Evolutionary conservation across 345 rosid genomes (phyloP).

Genomic region (Citrus unshiu): DNA sequence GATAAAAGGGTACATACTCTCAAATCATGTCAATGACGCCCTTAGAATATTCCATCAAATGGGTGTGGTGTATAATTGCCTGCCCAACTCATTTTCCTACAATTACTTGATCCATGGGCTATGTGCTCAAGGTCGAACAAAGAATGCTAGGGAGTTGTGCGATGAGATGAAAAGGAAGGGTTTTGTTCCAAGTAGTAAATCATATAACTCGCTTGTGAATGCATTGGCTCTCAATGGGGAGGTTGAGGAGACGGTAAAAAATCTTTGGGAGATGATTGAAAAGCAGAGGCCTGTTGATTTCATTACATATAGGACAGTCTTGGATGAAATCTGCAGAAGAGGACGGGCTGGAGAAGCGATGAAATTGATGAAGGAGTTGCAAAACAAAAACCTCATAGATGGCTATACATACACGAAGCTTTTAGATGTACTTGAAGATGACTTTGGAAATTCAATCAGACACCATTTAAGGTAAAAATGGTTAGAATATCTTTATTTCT

Average conservation of each 20-base stretch:
- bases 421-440: slow-evolving; percentile 57
- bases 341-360: slow-evolving; percentile 53
- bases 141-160: slow-evolving; percentile 67
- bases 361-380: slow-evolving; percentile 52
- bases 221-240: slow-evolving; percentile 76
- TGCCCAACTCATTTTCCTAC: slow-evolving; percentile 73
- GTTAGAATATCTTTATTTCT: not conserved
- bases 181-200: slow-evolving; percentile 62
- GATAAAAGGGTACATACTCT: slow-evolving; percentile 84
- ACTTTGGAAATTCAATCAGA: slow-evolving; percentile 31
- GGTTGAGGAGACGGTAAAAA: slow-evolving; percentile 51
- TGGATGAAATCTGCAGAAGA: slow-evolving; percentile 73
- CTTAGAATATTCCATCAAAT: slow-evolving; percentile 89
- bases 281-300: slow-evolving; percentile 58
- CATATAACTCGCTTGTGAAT: slow-evolving; percentile 79
- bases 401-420: slow-evolving; percentile 54
- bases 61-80: slow-evolving; percentile 62
- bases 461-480: slow-evolving; percentile 6
- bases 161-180: slow-evolving; percentile 77
- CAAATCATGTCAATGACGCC: slow-evolving; percentile 91
- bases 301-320: slow-evolving; percentile 58
- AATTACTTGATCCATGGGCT: slow-evolving; percentile 83
- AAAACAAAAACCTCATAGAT: slow-evolving; percentile 55
- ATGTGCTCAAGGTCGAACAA: slow-evolving; percentile 79
- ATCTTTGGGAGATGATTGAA: slow-evolving; percentile 77